Conservation (phyloP, 495 filamentous ascomycete genomes). For the Lasiosphaeris hirsuta region DNA sequence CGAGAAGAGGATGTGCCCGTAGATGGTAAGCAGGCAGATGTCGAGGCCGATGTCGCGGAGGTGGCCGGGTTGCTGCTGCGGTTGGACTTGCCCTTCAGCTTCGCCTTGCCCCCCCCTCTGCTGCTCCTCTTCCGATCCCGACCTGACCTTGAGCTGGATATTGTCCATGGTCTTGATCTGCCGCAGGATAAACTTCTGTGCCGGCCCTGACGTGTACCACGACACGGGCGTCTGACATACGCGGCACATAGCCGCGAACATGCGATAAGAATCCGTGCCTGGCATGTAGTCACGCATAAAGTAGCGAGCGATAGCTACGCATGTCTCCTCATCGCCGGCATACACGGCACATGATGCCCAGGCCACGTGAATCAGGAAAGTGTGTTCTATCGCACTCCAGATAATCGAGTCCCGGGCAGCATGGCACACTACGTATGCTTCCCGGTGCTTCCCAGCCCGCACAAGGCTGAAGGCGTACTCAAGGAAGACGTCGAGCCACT, state of each 20-base stretch:
- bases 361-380: conserved; percentile 72
- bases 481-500: conserved; percentile 89
- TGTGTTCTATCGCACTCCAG: conserved; percentile 65
- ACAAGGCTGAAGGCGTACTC: conserved; percentile 76
- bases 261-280: conserved; percentile 76
- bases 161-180: conserved; percentile 88
- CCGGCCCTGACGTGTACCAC: conserved; percentile 56
- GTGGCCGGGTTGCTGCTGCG: too few relatives aligned
- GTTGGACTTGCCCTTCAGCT: too few relatives aligned
- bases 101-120: background rate
- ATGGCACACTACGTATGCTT: conserved; percentile 74
- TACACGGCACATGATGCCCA: conserved; percentile 83
- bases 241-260: conserved; percentile 69
- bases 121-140: background rate
- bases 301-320: conserved; percentile 66
- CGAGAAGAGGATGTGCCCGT: conserved; percentile 80
- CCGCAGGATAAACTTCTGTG: conserved; percentile 84
- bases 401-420: conserved; percentile 71
- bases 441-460: conserved; percentile 49
- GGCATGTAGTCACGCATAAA: conserved; percentile 86
- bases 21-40: conserved; percentile 75
- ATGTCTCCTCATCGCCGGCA: conserved; percentile 73
- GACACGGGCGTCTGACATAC: conserved; percentile 57
- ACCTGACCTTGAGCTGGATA: conserved; percentile 11
- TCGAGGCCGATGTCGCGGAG: conserved; percentile 34